Conservation (phyloP, 345 rosid species). For the Clarkia xantiana region DNA sequence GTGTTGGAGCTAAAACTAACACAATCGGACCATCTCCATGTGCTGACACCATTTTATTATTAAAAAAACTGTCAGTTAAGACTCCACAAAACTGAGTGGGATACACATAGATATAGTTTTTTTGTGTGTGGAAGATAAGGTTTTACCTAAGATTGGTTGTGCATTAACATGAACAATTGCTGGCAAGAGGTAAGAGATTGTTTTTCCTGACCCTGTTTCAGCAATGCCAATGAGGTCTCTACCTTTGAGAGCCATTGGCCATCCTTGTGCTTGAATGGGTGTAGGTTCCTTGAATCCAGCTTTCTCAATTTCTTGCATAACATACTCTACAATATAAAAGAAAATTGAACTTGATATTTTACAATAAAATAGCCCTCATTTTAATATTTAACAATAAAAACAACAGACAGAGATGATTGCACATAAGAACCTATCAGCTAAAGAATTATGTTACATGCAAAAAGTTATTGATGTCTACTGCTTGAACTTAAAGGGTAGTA, state of each 20-base stretch:
- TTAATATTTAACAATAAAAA: no score
- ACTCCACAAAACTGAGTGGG: not conserved
- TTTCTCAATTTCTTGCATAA: constrained; percentile 78
- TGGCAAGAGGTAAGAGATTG: constrained; percentile 82
- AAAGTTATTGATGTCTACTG: no score
- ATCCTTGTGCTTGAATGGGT: constrained; percentile 97
- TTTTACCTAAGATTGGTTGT: constrained; percentile 78
- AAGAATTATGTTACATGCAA: no score
- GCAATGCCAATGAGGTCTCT: constrained; percentile 97
- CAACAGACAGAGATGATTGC: no score
- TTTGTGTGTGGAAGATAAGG: not conserved
- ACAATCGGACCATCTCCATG: constrained; percentile 98
- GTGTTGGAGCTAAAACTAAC: constrained; percentile 95
- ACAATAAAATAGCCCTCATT: no score
- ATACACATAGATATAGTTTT: constrained; percentile 1
- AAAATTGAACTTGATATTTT: no score
- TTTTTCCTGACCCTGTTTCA: constrained; percentile 98
- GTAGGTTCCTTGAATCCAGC: constrained; percentile 96
- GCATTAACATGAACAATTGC: constrained; percentile 98
- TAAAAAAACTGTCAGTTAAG: constrained; percentile 4
- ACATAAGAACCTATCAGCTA: no score
- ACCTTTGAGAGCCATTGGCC: constrained; percentile 99
- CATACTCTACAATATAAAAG: constrained; percentile 53
- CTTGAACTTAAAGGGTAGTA: no score
- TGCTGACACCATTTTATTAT: constrained; percentile 44